Conservation (phyloP, 2,329 filamentous ascomycete genomes). For the Hypocreales sp. region DNA sequence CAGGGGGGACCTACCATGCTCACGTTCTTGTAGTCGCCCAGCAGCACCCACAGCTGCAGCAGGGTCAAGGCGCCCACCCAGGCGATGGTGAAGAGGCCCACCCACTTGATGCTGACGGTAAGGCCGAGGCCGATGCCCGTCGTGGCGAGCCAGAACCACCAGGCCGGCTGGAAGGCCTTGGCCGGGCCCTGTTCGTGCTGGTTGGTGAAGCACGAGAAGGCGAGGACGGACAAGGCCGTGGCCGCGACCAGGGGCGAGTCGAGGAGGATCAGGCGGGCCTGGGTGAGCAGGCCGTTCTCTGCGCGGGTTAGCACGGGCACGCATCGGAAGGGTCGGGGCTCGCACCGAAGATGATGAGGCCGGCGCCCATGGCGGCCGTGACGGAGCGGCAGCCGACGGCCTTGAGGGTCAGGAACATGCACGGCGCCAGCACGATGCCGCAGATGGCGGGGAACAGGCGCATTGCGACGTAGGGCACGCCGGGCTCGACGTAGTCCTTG, state of each 20-base stretch:
- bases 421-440: slow-evolving; percentile 76
- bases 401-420: slow-evolving; percentile 91
- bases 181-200: slow-evolving; percentile 86
- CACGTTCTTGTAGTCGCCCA: slow-evolving; percentile 78
- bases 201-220: slow-evolving; percentile 89
- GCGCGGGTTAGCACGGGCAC: too few relatives aligned
- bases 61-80: slow-evolving; percentile 90
- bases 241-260: slow-evolving; percentile 90
- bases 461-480: slow-evolving; percentile 96
- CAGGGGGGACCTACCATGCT: slow-evolving; percentile 42
- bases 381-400: slow-evolving; percentile 76
- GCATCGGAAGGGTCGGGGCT: too few relatives aligned
- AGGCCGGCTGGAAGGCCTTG: slow-evolving; percentile 74
- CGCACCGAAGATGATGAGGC: slow-evolving; percentile 80
- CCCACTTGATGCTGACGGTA: slow-evolving; percentile 96
- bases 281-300: slow-evolving; percentile 94
- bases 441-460: slow-evolving; percentile 80
- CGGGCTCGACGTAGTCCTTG: slow-evolving; percentile 91
- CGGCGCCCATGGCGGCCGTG: slow-evolving; percentile 69
- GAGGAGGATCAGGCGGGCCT: slow-evolving; percentile 88
- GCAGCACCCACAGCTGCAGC: slow-evolving; percentile 86
- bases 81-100: slow-evolving; percentile 94
- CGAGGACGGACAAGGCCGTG: slow-evolving; percentile 78
- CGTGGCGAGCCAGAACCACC: slow-evolving; percentile 95
- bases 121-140: slow-evolving; percentile 80